Percentiles rank a stretch among this genome's conserved stretches.
Evolutionary conservation across 768 basidiomycete species (phyloP).

Genomic region (Tylopilus rubrobrunneus): DNA sequence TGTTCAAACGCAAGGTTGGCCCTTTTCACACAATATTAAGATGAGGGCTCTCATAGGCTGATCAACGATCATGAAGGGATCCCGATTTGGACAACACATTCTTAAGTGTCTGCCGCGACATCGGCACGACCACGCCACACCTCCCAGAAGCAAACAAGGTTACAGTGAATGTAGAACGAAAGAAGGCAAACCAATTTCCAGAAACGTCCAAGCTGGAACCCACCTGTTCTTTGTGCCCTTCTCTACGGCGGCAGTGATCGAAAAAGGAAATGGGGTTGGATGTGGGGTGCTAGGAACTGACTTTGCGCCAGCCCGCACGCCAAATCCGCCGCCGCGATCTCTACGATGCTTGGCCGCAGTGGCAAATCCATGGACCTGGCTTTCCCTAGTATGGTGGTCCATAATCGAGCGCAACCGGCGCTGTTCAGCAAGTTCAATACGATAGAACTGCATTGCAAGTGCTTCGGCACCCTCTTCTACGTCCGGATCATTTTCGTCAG

Average conservation of each 20-base stretch:
- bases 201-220: conserved; percentile 16
- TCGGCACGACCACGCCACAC: neutral
- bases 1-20: neutral
- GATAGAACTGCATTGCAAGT: conserved; percentile 91
- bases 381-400: conserved; percentile 81
- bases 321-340: neutral
- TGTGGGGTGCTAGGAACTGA: conserved; percentile 19
- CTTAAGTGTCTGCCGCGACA: neutral
- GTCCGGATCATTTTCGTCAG: conserved; percentile 35
- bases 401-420: conserved; percentile 84
- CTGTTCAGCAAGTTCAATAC: conserved; percentile 89
- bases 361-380: conserved; percentile 18
- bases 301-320: conserved; percentile 11
- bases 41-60: neutral
- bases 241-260: conserved; percentile 94
- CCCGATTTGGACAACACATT: neutral
- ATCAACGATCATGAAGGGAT: neutral
- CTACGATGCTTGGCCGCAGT: conserved; percentile 8
- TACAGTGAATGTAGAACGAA: neutral
- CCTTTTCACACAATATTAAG: neutral
- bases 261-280: conserved; percentile 62
- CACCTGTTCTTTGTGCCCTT: conserved; percentile 92
- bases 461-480: conserved; percentile 70
- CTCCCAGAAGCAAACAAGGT: neutral
- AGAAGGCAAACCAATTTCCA: neutral